Evolutionary conservation across 192 early-diverging fungal species (phyloP).

Genomic region (Rhizoclosmatium globosum): DNA sequence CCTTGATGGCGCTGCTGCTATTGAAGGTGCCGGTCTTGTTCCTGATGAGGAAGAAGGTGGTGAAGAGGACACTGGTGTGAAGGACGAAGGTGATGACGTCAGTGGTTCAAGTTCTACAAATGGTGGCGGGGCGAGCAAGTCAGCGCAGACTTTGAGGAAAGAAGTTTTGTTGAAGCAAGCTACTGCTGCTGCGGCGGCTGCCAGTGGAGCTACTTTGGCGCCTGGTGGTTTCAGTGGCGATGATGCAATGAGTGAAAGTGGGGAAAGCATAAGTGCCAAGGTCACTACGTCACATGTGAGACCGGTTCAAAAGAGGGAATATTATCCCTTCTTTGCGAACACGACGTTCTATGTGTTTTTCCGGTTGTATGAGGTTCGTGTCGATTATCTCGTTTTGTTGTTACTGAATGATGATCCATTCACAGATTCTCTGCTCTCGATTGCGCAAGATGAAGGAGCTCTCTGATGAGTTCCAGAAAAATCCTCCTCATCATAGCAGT

Average conservation of each 20-base stretch:
- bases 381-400: constrained; percentile 1
- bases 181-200: background rate
- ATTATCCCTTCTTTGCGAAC: constrained; percentile 86
- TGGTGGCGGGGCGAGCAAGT: constrained; percentile 6
- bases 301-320: constrained; percentile 31
- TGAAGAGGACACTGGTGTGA: background rate
- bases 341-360: constrained; percentile 88
- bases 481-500: constrained; percentile 61
- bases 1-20: constrained; percentile 48
- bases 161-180: constrained; percentile 37
- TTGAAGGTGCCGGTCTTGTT: constrained; percentile 60
- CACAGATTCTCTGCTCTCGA: constrained; percentile 85
- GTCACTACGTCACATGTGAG: constrained; percentile 22
- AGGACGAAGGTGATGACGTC: background rate
- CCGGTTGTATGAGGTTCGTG: constrained; percentile 78
- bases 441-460: constrained; percentile 81
- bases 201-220: background rate
- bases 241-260: constrained; percentile 43
- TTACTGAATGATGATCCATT: background rate
- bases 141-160: constrained; percentile 15
- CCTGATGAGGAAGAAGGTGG: constrained; percentile 42
- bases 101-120: constrained; percentile 14
- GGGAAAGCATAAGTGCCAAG: constrained; percentile 19
- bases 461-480: constrained; percentile 63
- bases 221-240: constrained; percentile 25